phyloP scores from a whole-genome alignment of 495 filamentous ascomycete genomes.

The Lasiosphaeria hispida region DNA sequence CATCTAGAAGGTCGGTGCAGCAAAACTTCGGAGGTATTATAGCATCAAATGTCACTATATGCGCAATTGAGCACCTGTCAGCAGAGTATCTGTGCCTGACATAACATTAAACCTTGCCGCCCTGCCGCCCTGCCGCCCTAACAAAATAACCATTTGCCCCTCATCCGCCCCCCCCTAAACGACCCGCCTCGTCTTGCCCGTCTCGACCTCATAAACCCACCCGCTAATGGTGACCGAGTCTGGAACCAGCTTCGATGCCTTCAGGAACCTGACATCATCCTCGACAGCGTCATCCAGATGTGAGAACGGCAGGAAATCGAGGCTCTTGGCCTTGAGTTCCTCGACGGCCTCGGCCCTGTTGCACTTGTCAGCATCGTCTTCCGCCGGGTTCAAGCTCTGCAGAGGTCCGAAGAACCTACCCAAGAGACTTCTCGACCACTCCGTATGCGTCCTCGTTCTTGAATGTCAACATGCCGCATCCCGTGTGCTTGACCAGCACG shows the following conservation, averaged over 20 bases:
- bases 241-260: slow-evolving; percentile 56
- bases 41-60: too few species aligned
- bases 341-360: slow-evolving; percentile 20
- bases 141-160: background rate
- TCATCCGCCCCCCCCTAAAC: slow-evolving; percentile 19
- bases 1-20: too few species aligned
- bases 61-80: too few species aligned
- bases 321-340: slow-evolving; percentile 27
- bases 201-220: slow-evolving; percentile 80
- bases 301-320: slow-evolving; percentile 63
- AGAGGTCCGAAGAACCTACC: slow-evolving; percentile 24
- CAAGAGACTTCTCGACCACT: slow-evolving; percentile 56
- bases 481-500: slow-evolving; percentile 73
- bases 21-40: too few species aligned
- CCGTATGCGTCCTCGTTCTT: slow-evolving; percentile 59
- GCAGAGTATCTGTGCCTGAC: too few species aligned
- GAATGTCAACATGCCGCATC: slow-evolving; percentile 83
- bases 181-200: slow-evolving; percentile 64
- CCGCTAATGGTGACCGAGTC: slow-evolving; percentile 61
- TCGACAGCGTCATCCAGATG: slow-evolving; percentile 62
- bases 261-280: slow-evolving; percentile 65
- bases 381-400: background rate
- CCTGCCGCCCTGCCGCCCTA: too few species aligned
- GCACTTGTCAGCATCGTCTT: background rate
- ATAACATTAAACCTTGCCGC: too few species aligned